Evolutionary conservation across 2,329 filamentous ascomycete species (phyloP), one percentile per base, ranked within the genome.

Genomic region (Xylaria sp.): DNA sequence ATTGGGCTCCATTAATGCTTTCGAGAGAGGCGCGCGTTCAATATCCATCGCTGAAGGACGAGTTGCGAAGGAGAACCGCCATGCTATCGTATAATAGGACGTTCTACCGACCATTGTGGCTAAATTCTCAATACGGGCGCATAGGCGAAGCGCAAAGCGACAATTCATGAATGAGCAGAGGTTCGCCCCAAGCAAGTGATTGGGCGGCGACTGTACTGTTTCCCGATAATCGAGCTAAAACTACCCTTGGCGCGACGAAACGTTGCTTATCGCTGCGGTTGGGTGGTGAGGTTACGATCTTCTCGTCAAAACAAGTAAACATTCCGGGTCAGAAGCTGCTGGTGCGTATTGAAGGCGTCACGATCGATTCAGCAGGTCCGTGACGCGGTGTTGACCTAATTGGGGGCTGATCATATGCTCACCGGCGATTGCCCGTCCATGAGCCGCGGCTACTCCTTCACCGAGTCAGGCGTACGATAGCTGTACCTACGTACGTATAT

Each of bases 161-260:
- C 56, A 59, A 34, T 61, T 55, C 28, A 54, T 55, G 56, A 68
- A 56, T 32, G 48, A 69, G 66, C 48, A 51, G 32, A 66, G 69
- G 69, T 69, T 73, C 75, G 76, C 76, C 76, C 63, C 62, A 71
- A 65, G n/a, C 60, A 61, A 73, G 52, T 71, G 76, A 77, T 77
- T 77, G 76, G 76, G 71, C 72, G 41, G 68, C 55, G 68, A 23
- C 65, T 28, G 28, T 62, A 54, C 28, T 50, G 23, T 50, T 52
- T 15, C 18, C 50, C 25, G 32, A 20, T 55, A 63, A 37, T 57
- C 18, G 44, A 23, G 44, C 63, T 18, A 54, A 44, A 55, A 55
- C 58, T 48, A 63, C 54, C 46, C 68, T 61, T 68, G 63, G 65
- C 69, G 46, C 57, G 50, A 44, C 41, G 34, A 25, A 32, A 44